Evolutionary conservation across 495 filamentous ascomycete genomes (phyloP), one percentile per base, ranked within the genome.

Genomic region (Parathielavia appendiculata): DNA sequence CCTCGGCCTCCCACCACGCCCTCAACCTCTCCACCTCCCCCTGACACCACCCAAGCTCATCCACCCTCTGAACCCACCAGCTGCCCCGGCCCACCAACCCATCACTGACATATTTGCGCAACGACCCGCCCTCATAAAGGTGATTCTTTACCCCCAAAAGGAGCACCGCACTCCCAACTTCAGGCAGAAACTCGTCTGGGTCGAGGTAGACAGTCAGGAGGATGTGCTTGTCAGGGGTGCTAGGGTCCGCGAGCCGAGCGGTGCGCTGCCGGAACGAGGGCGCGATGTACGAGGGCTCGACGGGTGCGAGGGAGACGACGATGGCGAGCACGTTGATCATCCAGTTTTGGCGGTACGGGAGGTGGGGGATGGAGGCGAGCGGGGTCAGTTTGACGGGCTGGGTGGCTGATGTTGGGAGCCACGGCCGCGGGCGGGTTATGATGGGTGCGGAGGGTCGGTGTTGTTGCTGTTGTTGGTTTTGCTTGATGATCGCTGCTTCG

Each of bases 321-420:
- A 79, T 66, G 36, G 69, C 72, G 10, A 79, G 65, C 11, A 76
- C 70, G 57, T 78, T 78, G 63, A 75, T 58, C 60, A 72, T 74
- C 71, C 73, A 79, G 57, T 79, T 80, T 59, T 79, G 77, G 45
- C 74, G 72, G 69, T 75, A 76, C 1, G 72, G 75, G 11, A 79
- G 67, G 51, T 69, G 63, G 1, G 77, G 74, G 39, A 79, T 73
- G 1, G 67, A 54, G 26, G 69, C 63, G 51, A 78, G 67, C 22
- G 65, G 59, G 2, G 75, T 78, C 13, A 79, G 72, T 59, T 73
- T 76, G 41, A 74, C 48, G 23, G 73, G 70, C 0, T 56, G 57
- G 20, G 63, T 60, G 0, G 60, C 64, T 32, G 72, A 54, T 35
- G 60, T 64, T 23, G 63, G 63, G 11, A 63, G 59, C 68, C 67